phyloP scores from a whole-genome alignment of 495 filamentous ascomycete species.

The Penicillium subrubescens region DNA sequence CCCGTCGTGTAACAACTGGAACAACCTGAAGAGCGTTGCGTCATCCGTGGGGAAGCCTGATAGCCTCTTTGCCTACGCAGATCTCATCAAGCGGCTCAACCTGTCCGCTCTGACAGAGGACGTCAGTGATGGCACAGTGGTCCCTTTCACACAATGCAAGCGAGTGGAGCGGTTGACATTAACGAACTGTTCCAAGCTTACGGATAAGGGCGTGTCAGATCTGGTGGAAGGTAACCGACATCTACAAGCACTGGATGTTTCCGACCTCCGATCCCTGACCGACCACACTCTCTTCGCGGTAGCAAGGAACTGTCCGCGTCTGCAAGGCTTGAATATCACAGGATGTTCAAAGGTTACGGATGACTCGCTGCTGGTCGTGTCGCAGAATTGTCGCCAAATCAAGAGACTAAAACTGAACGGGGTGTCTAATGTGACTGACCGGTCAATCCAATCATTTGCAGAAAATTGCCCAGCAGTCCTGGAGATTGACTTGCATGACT shows the following conservation, averaged over 20 bases:
- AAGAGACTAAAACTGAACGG: constrained; percentile 96
- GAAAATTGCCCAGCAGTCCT: constrained; percentile 86
- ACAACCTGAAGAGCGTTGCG: constrained; percentile 75
- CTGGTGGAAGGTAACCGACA: constrained; percentile 78
- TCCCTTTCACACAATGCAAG: constrained; percentile 80
- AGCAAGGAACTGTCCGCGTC: constrained; percentile 73
- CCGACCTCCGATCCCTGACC: constrained; percentile 75
- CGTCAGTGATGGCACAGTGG: constrained; percentile 87
- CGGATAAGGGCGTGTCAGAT: constrained; percentile 78
- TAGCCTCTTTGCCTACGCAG: constrained; percentile 81
- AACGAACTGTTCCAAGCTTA: constrained; percentile 83
- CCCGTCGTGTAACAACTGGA: constrained; percentile 84
- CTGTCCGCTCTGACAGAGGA: constrained; percentile 72
- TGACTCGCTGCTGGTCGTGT: constrained; percentile 78
- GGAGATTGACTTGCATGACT: constrained; percentile 93
- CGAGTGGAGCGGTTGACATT: constrained; percentile 91
- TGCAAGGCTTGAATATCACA: constrained; percentile 94
- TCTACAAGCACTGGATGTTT: constrained; percentile 89
- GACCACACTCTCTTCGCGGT: constrained; percentile 80
- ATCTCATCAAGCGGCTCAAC: constrained; percentile 89
- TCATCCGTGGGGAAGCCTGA: constrained; percentile 66
- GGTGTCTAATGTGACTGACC: constrained; percentile 75
- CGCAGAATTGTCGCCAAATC: constrained; percentile 79
- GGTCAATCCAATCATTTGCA: constrained; percentile 81
- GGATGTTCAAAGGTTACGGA: constrained; percentile 83